phyloP scores from a whole-genome alignment of 352 stramenopile genomes.

The Thraustotheca clavata region DNA sequence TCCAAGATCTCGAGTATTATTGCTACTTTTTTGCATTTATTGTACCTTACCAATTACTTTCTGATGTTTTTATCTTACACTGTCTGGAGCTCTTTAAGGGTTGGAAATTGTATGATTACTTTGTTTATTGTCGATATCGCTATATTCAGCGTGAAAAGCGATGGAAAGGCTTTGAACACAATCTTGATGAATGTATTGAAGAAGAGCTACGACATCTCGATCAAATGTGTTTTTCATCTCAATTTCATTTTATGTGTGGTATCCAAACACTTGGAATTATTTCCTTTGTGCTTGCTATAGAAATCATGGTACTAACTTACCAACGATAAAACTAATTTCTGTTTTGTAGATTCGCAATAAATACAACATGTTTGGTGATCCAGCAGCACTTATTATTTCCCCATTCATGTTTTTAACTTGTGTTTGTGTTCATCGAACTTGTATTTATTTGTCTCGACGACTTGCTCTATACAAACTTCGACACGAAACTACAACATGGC shows the following conservation, averaged over 20 bases:
- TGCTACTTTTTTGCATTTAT: conserved; percentile 93
- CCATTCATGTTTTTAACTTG: conserved; percentile 54
- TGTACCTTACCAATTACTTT: conserved; percentile 91
- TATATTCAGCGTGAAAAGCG: conserved; percentile 94
- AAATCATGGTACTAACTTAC: conserved; percentile 81
- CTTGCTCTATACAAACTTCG: conserved; percentile 94
- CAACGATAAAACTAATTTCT: not conserved
- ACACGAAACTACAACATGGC: conserved; percentile 94
- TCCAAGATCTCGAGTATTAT: conserved; percentile 98
- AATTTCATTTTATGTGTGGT: conserved; percentile 97
- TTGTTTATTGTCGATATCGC: conserved; percentile 93
- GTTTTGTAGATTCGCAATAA: conserved; percentile 46
- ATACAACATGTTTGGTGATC: conserved; percentile 96
- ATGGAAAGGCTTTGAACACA: conserved; percentile 95
- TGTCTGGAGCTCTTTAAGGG: conserved; percentile 95
- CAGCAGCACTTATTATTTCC: conserved; percentile 78
- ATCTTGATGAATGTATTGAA: conserved; percentile 96
- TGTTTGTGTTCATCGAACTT: conserved; percentile 48
- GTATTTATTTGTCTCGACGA: conserved; percentile 79
- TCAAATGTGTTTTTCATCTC: conserved; percentile 96
- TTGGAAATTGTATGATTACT: conserved; percentile 98
- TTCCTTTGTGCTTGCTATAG: conserved; percentile 91
- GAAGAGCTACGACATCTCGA: conserved; percentile 92
- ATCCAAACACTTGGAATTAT: conserved; percentile 92
- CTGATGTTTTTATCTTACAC: conserved; percentile 93